Percentiles rank a stretch among this genome's conserved stretches.
Evolutionary conservation across 768 basidiomycete genomes (phyloP).

Genomic region (Pholiota microspora): DNA sequence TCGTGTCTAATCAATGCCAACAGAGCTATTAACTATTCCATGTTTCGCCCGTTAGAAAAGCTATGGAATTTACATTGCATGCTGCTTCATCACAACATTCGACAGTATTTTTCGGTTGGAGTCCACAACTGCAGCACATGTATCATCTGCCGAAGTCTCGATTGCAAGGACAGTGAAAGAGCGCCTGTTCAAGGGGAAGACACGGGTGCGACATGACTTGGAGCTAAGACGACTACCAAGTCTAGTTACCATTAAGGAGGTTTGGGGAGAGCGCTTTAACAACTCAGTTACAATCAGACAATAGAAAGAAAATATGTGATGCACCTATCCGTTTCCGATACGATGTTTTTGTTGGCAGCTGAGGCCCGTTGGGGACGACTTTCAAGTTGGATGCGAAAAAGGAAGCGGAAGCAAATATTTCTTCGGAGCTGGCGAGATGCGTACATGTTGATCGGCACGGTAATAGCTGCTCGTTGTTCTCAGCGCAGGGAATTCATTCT

Average conservation of each 20-base stretch:
- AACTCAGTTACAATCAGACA: too few relatives aligned
- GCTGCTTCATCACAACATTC: constrained; percentile 86
- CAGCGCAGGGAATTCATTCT: not conserved
- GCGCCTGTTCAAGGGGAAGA: constrained; percentile 9
- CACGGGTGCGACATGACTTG: not conserved
- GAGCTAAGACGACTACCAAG: not conserved
- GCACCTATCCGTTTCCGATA: too few relatives aligned
- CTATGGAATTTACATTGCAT: constrained; percentile 45
- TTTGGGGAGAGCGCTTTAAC: too few relatives aligned
- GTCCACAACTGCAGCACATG: constrained; percentile 84
- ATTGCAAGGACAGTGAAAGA: constrained; percentile 69
- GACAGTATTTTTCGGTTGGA: constrained; percentile 69
- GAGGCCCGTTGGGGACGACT: too few relatives aligned
- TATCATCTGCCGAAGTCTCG: constrained; percentile 93
- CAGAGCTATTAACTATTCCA: constrained; percentile 1
- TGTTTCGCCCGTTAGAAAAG: not conserved
- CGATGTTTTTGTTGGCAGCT: too few relatives aligned
- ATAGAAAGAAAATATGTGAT: too few relatives aligned
- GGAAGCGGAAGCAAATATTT: constrained; percentile 5
- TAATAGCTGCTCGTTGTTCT: too few relatives aligned
- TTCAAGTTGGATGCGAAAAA: not conserved
- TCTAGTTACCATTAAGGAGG: not conserved
- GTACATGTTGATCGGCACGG: too few relatives aligned
- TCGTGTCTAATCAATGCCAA: constrained; percentile 48
- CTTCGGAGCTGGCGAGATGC: too few relatives aligned